Evolutionary conservation across 257 asterid species (phyloP), one percentile per base, ranked within the genome.

Genomic region (Solanum rostratum): DNA sequence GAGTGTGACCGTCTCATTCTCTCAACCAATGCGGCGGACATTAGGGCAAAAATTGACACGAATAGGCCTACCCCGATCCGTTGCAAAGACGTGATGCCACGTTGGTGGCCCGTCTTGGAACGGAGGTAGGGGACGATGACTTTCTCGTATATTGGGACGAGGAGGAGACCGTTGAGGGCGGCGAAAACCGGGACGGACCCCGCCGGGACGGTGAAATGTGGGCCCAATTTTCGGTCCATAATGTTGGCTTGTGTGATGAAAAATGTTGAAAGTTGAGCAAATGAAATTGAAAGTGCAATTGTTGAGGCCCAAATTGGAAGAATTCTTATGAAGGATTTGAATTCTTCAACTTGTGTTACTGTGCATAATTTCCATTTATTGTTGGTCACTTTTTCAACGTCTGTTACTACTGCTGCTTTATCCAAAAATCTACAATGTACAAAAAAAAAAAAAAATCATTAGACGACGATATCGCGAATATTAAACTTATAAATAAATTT

Each of bases 281-380:
- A 94, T 27, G 97, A 94, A 85, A 92, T 91, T 59, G 97, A 90
- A 53, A 94, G 92, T 53, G 97, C 97, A 0, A 92, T 91, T 57
- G 97, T 91, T 37, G 97, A 87, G 41, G 89, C 97, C 97, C 97
- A 94, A 0, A 92, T 53, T 3, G 97, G 95, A 2, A 92, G 90
- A 53, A 91, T 80, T 89, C 97, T 80, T 3, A 94, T 80, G 70
- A 94, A 91, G 46, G 89, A 91, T 87, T 94, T 94, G 85, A 92
- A 88, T 66, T 94, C 97, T 88, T 92, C 97, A 0, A 91, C 97
- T 90, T 94, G 95, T 6, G 97, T 94, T 10, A 94, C 90, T 0
- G 92, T 91, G 89, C 97, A 94, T 62, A 91, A 85, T 59, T 60
- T 87, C 97, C 97, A 94, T 2, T 92, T 88, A 82, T 86, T 91